phyloP scores from a whole-genome alignment of 345 rosid species.

The Citrus cavaleriei region DNA sequence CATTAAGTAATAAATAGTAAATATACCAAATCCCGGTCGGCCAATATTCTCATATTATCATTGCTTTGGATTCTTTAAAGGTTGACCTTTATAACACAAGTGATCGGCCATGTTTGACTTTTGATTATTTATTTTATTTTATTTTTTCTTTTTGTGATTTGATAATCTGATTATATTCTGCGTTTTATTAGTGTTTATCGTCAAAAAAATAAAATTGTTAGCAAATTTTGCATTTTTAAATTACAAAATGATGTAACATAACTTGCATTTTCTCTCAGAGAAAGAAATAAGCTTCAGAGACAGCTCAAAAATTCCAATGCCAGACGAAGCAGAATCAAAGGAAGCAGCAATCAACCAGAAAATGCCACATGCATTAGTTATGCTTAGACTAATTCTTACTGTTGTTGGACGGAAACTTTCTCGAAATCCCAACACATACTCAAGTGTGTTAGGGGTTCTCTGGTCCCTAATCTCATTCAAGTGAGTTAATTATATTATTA shows the following conservation, averaged over 20 bases:
- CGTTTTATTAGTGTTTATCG: neutral
- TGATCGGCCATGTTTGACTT: neutral
- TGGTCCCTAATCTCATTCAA: conserved; percentile 58
- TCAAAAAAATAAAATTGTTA: too few relatives aligned
- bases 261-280: conserved; percentile 15
- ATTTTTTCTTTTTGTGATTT: neutral
- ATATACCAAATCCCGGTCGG: conserved; percentile 7
- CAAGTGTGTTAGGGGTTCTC: conserved; percentile 47
- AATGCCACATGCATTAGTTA: conserved; percentile 46
- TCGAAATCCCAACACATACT: conserved; percentile 56
- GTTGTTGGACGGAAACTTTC: conserved; percentile 52
- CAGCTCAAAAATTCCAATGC: conserved; percentile 17
- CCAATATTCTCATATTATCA: neutral
- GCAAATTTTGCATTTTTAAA: too few relatives aligned
- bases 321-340: conserved; percentile 20
- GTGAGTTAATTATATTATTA: conserved; percentile 18
- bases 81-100: neutral
- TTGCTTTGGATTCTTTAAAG: conserved; percentile 2
- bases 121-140: neutral
- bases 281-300: conserved; percentile 56
- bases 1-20: neutral
- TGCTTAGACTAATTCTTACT: conserved; percentile 38
- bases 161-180: neutral
- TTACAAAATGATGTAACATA: neutral
- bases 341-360: conserved; percentile 25